Evolutionary conservation across 805 yeast genomes (phyloP).

Genomic region (Lachancea sp.): DNA sequence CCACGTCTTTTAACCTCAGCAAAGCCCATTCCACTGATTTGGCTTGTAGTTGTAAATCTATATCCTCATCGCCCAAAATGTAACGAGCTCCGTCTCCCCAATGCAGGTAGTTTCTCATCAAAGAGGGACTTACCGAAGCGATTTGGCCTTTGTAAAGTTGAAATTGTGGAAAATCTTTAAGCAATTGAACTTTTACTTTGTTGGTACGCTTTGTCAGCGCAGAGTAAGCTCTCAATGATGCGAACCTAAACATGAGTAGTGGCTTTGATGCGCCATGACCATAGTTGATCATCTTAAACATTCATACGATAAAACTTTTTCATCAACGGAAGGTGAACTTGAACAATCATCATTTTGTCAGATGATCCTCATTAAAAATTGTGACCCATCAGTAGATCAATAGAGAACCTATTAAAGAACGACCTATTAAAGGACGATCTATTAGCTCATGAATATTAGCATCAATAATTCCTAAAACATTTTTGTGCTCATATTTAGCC

Average conservation of each 20-base stretch:
- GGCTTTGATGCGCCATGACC: not conserved
- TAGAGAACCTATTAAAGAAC: too few species aligned
- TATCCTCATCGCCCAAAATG: constrained; percentile 35
- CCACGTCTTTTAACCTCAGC: not conserved
- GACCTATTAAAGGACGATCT: too few species aligned
- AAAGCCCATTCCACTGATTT: not conserved
- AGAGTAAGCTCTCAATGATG: constrained; percentile 5
- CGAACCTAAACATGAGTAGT: constrained; percentile 1
- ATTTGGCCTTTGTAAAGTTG: constrained; percentile 66
- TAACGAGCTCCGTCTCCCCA: constrained; percentile 69
- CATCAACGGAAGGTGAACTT: not conserved
- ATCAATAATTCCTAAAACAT: too few species aligned
- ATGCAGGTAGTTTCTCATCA: constrained; percentile 76
- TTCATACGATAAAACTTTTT: not conserved
- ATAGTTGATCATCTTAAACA: not conserved
- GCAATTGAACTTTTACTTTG: constrained; percentile 67
- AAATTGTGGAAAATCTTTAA: constrained; percentile 55
- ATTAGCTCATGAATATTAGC: too few species aligned
- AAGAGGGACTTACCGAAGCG: constrained; percentile 65
- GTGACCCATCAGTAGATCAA: too few species aligned
- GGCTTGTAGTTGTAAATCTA: constrained; percentile 13
- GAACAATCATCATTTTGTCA: too few species aligned
- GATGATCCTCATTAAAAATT: too few species aligned
- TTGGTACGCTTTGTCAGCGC: constrained; percentile 44
- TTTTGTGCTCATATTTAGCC: too few species aligned